phyloP scores from a whole-genome alignment of 805 yeast species.

The Wickerhamomyces strasburgensis region DNA sequence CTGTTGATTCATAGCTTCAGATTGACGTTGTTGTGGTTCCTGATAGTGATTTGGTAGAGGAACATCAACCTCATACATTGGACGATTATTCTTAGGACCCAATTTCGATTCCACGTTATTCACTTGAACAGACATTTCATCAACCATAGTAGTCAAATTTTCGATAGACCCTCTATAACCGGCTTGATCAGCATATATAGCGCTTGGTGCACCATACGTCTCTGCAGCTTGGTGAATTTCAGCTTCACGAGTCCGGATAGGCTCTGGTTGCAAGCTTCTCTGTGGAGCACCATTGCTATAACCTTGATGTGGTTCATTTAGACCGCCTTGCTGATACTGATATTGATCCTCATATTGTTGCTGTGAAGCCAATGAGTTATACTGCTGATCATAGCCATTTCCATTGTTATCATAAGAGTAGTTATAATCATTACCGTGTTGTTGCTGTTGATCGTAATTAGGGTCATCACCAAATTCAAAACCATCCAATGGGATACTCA shows the following conservation, averaged over 20 bases:
- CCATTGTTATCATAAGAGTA: neutral
- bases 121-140: conserved; percentile 27
- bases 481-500: conserved; percentile 23
- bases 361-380: conserved; percentile 15
- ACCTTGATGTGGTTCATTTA: conserved; percentile 1
- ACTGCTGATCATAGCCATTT: conserved; percentile 1
- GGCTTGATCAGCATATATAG: conserved; percentile 1
- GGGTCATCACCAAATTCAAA: conserved; percentile 11
- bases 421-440: neutral
- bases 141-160: conserved; percentile 32
- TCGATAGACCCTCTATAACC: conserved; percentile 21
- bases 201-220: neutral
- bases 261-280: conserved; percentile 6
- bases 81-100: conserved; percentile 6
- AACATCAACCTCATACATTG: conserved; percentile 15
- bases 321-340: neutral
- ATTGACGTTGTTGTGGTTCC: conserved; percentile 2
- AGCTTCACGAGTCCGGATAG: conserved; percentile 3
- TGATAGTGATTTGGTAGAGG: conserved; percentile 4
- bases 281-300: conserved; percentile 1
- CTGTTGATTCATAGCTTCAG: neutral
- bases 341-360: conserved; percentile 1
- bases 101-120: conserved; percentile 20
- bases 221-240: conserved; percentile 7
- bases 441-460: neutral